Conservation (phyloP, 108 stramenopile species). For the Cylindrotheca closterium region DNA sequence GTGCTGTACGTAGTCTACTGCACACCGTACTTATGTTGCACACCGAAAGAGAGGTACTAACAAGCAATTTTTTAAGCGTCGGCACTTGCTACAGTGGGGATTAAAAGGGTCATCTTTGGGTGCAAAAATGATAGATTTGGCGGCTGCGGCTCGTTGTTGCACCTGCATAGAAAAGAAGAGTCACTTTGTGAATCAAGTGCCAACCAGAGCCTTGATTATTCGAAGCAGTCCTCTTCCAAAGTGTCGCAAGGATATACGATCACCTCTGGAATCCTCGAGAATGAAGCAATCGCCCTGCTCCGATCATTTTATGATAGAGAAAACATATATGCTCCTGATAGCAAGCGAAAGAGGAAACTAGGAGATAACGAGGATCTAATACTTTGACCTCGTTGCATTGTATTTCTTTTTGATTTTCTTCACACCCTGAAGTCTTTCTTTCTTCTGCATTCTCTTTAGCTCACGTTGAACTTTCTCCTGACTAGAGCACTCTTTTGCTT, state of each 20-base stretch:
- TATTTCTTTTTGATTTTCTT: constrained; percentile 39
- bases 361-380: neutral
- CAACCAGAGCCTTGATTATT: constrained; percentile 11
- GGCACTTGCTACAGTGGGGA: constrained; percentile 74
- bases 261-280: constrained; percentile 58
- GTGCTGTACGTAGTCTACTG: constrained; percentile 31
- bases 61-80: constrained; percentile 31
- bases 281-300: constrained; percentile 63
- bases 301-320: constrained; percentile 85
- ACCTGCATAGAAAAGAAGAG: constrained; percentile 45
- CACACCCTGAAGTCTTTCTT: constrained; percentile 19
- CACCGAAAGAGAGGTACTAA: neutral
- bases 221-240: neutral
- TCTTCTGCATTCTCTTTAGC: constrained; percentile 40
- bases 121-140: constrained; percentile 86
- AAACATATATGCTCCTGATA: constrained; percentile 84
- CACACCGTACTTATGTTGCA: neutral
- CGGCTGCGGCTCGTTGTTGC: constrained; percentile 74
- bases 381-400: constrained; percentile 28
- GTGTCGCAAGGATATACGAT: constrained; percentile 55
- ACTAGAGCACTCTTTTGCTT: constrained; percentile 24
- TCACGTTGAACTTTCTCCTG: constrained; percentile 40
- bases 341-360: constrained; percentile 59
- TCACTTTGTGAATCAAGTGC: neutral
- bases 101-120: constrained; percentile 74